Percentiles rank a stretch among this genome's conserved stretches.
Conservation (phyloP, 169 alveolate species). For the Plasmodium adleri region DNA sequence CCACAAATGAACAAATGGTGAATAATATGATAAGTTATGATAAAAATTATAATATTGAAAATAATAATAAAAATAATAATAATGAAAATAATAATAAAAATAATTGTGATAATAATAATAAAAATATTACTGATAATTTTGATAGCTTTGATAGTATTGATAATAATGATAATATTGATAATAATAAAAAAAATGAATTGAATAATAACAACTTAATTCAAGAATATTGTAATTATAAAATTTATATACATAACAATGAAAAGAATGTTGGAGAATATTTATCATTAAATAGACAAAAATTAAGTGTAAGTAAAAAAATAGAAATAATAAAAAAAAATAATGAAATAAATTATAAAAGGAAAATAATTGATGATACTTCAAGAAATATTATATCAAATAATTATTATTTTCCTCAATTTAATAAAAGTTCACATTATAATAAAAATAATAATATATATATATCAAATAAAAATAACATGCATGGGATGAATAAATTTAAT, state of each 20-base stretch:
- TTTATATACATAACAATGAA: not conserved
- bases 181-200: no score
- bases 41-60: no score
- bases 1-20: no score
- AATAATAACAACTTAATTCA: no score
- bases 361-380: conserved; percentile 8
- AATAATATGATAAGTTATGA: no score
- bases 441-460: conserved; percentile 5
- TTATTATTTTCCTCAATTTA: conserved; percentile 3
- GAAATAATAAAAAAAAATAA: conserved; percentile 46
- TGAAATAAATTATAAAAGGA: conserved; percentile 29
- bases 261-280: not conserved
- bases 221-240: no score
- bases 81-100: no score
- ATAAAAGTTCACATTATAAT: not conserved
- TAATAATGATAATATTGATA: no score
- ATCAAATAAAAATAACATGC: not conserved
- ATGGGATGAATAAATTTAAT: conserved; percentile 14
- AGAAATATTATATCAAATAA: not conserved
- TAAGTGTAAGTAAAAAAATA: conserved; percentile 67
- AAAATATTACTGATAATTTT: no score
- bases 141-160: no score
- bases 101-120: no score
- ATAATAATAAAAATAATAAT: no score
- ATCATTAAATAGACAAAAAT: conserved; percentile 14